A percentile compares a stretch with the other conserved stretches of the same genome.
Evolutionary conservation across 1,284 basidiomycete genomes (phyloP).

Genomic region (Naganishia liquefaciens): DNA sequence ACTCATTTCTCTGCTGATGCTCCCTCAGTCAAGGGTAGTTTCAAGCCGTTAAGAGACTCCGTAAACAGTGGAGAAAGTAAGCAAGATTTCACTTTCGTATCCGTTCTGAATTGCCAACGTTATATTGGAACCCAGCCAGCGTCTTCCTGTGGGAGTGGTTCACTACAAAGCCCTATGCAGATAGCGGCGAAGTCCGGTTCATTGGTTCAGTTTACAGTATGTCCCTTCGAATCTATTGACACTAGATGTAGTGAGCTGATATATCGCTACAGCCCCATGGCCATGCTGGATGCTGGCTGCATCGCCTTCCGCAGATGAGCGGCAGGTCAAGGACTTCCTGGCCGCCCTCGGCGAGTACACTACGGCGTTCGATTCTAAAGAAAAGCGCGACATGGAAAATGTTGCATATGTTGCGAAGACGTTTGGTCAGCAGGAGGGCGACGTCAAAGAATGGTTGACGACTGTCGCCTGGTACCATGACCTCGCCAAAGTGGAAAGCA

Average conservation of each 20-base stretch:
- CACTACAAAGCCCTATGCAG: constrained; percentile 90
- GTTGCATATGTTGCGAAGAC: constrained; percentile 72
- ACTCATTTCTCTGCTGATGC: neutral
- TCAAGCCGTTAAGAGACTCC: constrained; percentile 81
- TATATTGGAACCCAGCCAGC: constrained; percentile 60
- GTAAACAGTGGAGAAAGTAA: constrained; percentile 72
- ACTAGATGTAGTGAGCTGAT: neutral
- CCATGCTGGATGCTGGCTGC: constrained; percentile 93
- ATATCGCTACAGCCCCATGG: constrained; percentile 79
- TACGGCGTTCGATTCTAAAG: constrained; percentile 65
- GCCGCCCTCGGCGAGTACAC: constrained; percentile 66
- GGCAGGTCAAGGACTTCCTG: constrained; percentile 64
- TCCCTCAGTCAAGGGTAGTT: constrained; percentile 77
- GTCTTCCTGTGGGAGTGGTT: constrained; percentile 98
- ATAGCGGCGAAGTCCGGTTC: constrained; percentile 78
- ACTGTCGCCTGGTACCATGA: constrained; percentile 73
- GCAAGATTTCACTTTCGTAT: constrained; percentile 15
- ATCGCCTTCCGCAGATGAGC: constrained; percentile 62
- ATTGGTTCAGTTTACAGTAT: constrained; percentile 53
- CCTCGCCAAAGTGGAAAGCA: constrained; percentile 64
- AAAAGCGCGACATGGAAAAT: constrained; percentile 63
- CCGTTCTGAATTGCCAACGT: too few species aligned
- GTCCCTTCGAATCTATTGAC: constrained; percentile 26
- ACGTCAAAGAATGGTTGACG: constrained; percentile 71
- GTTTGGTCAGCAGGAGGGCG: constrained; percentile 72